A percentile compares a stretch with the other conserved stretches of the same genome.
Evolutionary conservation across 768 basidiomycete species (phyloP).

Genomic region (Boletus tylopilopsis): DNA sequence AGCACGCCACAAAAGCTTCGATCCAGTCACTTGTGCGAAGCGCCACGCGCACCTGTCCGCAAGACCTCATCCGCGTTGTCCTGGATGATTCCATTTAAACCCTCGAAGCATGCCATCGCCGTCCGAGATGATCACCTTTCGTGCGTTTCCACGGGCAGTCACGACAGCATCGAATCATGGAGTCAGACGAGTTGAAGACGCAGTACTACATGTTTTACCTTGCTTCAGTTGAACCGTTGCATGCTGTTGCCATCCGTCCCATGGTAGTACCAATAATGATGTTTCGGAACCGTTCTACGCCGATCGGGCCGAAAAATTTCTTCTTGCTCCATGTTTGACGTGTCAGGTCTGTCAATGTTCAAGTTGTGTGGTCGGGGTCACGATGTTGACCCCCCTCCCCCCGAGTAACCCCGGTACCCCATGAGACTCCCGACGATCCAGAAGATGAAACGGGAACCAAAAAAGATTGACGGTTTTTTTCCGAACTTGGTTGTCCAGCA

Average conservation of each 20-base stretch:
- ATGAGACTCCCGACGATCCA: too few relatives aligned
- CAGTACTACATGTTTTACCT: background rate
- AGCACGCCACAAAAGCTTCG: slow-evolving; percentile 26
- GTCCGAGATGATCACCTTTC: slow-evolving; percentile 7
- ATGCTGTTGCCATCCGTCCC: slow-evolving; percentile 14
- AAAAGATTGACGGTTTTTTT: too few relatives aligned
- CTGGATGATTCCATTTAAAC: slow-evolving; percentile 25
- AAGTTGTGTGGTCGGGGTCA: background rate
- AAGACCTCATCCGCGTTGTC: slow-evolving; percentile 23
- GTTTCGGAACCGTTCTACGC: background rate
- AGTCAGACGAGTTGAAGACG: slow-evolving; percentile 6
- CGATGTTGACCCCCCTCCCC: background rate
- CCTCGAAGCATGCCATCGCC: slow-evolving; percentile 4
- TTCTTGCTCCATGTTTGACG: background rate
- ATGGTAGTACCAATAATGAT: background rate
- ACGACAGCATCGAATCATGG: slow-evolving; percentile 40
- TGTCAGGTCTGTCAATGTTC: too few relatives aligned
- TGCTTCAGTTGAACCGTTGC: slow-evolving; percentile 4
- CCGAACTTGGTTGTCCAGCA: too few relatives aligned
- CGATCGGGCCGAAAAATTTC: background rate
- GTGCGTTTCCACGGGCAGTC: slow-evolving; percentile 12
- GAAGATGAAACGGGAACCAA: background rate
- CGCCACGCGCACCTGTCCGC: slow-evolving; percentile 9
- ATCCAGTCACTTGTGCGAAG: slow-evolving; percentile 9
- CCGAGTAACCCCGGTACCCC: too few relatives aligned